Base-by-base conservation (phyloP, 202 grass and related monocot genomes). In the Zizania palustris region DNA sequence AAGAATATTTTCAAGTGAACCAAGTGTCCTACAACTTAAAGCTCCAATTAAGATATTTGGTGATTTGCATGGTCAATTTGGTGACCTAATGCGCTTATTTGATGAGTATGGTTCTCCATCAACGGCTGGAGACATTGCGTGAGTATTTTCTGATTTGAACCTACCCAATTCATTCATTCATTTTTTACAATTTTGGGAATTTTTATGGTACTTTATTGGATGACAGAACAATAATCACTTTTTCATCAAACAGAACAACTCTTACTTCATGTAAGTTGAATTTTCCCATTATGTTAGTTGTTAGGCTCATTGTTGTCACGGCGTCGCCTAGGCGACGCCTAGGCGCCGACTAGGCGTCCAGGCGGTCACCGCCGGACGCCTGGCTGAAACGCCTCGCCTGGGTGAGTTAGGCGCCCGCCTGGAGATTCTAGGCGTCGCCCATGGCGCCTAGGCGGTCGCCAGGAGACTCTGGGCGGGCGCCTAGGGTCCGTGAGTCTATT, bases 31-130 rank as follows among this genome's bases (percentile, higher is more conserved):
- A 74, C 85, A 93, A 83, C 87, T 99, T 82, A 99, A 91, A 79
- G 96, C 92, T 51, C 96, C 96, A 76, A 88, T 99, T 84, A 99
- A 99, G 78, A 89, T 99, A 68, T 99, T 99, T 90, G 96, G 96
- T 70, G 96, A 99, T 84, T 80, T 99, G 75, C 96, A 99, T 74
- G 96, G 96, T 73, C 96, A 99, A 70, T 99, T 99, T 82, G 96
- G 96, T 83, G 96, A 99, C 46, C 85, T 99, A 33, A 99, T 99
- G 96, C 91, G 96, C 18, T 88, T 99, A 73, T 99, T 99, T 69
- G 96, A 99, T 71, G 96, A 99, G 60, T 99, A 99, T 50, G 96
- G 96, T 70, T 84, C 96, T 80, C 96, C 96, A 63, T 99, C 92
- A 75, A 99, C 96, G 56, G 96, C 96, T 54, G 92, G 92, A 38